Evolutionary conservation across 1,284 basidiomycete species (phyloP), one percentile per base, ranked within the genome.

Genomic region (Cutaneotrichosporon mucoides): DNA sequence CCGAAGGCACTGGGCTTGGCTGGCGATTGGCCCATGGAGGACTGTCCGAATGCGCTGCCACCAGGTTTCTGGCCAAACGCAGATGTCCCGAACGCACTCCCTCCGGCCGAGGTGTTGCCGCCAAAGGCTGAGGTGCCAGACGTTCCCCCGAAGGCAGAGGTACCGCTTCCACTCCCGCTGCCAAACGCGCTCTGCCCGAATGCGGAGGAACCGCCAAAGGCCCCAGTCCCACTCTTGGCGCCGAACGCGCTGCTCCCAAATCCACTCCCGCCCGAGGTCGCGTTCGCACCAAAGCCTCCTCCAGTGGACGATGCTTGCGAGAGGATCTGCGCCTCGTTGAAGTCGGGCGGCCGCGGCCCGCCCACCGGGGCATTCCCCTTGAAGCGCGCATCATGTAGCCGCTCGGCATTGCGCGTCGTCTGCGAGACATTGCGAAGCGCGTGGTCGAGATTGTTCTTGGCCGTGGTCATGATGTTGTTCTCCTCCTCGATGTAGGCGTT

Each of bases 321-420:
- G 7, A 72, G 50, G 2, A 68, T 66, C 2, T 62, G 61, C 1
- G 66, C 64, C 57, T 76, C 74, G n/a, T 60, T 66, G 56, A 74
- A 76, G 0, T 60, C 61, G 4, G 50, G 44, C 1, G 74, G 74
- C 10, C 74, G 57, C 12, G 55, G 50, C 9, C 53, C 44, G 9
- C 72, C 71, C 0, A 64, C 53, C 2, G 15, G 40, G 15, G 42
- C 40, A 8, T 64, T 67, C 37, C 55, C 45, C 2, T 66, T 45
- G 46, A 68, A 76, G 24, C 74, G 64, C 3, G 68, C 69, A 42
- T 76, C 69, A 53, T 77, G 73, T 8, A 76, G 62, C 43, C 67
- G 66, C 55, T 76, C 67, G 6, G 73, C 73, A 3, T 67, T 56
- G 33, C 57, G 55, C 8, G 46, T 48, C 1, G 68, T 69, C 9